phyloP scores from a whole-genome alignment of 192 early-diverging fungal genomes.

The Mortierella claussenii region DNA sequence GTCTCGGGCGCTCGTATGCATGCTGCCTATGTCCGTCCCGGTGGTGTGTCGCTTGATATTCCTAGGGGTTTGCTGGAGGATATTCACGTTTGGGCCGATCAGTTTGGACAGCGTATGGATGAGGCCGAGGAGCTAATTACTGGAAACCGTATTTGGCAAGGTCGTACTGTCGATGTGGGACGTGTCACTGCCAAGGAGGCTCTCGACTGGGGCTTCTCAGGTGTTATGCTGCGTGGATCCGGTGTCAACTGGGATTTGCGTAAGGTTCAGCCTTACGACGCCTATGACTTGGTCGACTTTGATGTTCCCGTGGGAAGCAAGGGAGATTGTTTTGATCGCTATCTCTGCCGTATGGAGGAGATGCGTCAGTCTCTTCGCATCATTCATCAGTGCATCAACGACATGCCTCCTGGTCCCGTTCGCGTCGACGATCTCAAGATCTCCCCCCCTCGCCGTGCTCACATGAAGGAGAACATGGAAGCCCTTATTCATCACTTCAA shows the following conservation, averaged over 20 bases:
- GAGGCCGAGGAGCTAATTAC: constrained; percentile 95
- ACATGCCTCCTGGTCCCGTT: constrained; percentile 94
- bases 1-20: constrained; percentile 99
- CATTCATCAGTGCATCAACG: constrained; percentile 94
- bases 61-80: constrained; percentile 95
- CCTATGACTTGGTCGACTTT: constrained; percentile 95
- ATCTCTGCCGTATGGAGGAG: constrained; percentile 97
- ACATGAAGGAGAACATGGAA: constrained; percentile 99
- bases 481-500: constrained; percentile 99
- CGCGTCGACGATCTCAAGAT: constrained; percentile 99
- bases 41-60: constrained; percentile 93
- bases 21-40: constrained; percentile 95
- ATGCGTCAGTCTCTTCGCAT: constrained; percentile 98
- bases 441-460: constrained; percentile 87
- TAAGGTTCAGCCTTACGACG: constrained; percentile 95
- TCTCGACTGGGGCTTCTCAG: constrained; percentile 91
- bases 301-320: constrained; percentile 95
- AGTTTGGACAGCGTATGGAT: constrained; percentile 90
- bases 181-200: constrained; percentile 90
- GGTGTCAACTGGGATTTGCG: constrained; percentile 95
- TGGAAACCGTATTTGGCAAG: constrained; percentile 95
- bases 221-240: constrained; percentile 94
- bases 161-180: constrained; percentile 88
- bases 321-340: constrained; percentile 97
- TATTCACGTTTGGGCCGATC: constrained; percentile 93